Base-by-base conservation (phyloP, 257 asterid genomes). In the Prunella vulgaris region DNA sequence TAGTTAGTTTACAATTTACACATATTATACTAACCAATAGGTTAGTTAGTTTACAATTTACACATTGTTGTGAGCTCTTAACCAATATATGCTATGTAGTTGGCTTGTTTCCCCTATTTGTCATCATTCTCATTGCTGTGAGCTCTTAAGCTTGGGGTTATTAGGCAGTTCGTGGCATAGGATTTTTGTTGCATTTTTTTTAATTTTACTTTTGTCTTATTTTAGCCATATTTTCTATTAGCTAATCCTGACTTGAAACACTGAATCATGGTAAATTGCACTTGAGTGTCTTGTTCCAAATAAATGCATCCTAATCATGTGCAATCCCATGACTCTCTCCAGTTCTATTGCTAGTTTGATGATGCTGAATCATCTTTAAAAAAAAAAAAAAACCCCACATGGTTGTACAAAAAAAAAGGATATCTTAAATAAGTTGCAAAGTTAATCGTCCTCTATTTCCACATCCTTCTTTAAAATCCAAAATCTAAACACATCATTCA, bases 231-330 rank as follows among this genome's bases (percentile, higher is more conserved):
- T 7, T 13, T 65, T 70, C 42, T 44, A 5, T 30, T 65, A 21
- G 65, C 24, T 42, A 25, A 65, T 44, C 40, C 17, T 18, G 57
- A 70, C 25, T 38, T 71, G 25, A 71, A 58, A 76, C 51, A 37
- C 54, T 33, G 38, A 70, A 46, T 56, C 13, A 4, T 33, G 28
- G 20, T 42, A 76, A 21, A 28, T 22, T 68, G 38, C 51, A 25
- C 42, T 22, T 1, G 51, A 42, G 21, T 54, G 52, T 57, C 28
- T 13, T 35, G 33, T 6, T 6, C 33, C 3, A 28, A 28, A 1
- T 28, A 28, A 28, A 3, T 28, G 70, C 60, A n/a, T 17, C 51
- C 64, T 51, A 40, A n/a, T 64, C 38, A 20, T 60, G 17, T 57
- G 56, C 24, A 17, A 60, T 64, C 48, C 56, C 10, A 8, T 35